A percentile compares a stretch with the other conserved stretches of the same genome.
These are phyloP conservation scores for Candida glucosophila DNA, from an alignment of 1,139 yeast genomes.

Conservation along the genomic window DNA sequence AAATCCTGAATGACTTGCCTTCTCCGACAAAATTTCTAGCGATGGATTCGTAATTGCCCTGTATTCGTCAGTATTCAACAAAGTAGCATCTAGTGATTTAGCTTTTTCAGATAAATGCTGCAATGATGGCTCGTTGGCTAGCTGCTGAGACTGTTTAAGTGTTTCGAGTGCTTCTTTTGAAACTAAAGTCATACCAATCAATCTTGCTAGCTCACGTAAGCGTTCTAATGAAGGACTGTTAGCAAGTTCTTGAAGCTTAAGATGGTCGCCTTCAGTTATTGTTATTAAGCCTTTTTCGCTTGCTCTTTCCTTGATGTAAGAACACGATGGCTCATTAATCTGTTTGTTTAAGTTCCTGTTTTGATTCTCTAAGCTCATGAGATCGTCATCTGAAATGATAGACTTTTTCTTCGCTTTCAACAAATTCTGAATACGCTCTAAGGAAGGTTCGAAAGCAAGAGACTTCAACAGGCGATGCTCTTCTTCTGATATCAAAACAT, in stretches of 20 bases:
- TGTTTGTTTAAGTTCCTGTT: too few relatives aligned
- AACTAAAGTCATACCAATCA: constrained; percentile 1
- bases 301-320: too few relatives aligned
- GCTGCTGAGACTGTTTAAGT: neutral
- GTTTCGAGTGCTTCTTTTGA: neutral
- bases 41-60: constrained; percentile 1
- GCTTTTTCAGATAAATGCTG: neutral
- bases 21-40: neutral
- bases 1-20: constrained; percentile 1
- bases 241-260: too few relatives aligned
- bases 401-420: too few relatives aligned
- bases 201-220: constrained; percentile 7
- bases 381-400: too few relatives aligned
- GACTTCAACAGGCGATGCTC: constrained; percentile 12
- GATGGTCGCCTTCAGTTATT: too few relatives aligned
- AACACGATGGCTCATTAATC: too few relatives aligned
- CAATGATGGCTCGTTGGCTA: neutral
- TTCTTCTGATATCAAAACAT: constrained; percentile 22
- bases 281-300: too few relatives aligned
- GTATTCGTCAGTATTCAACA: too few relatives aligned
- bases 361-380: too few relatives aligned
- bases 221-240: constrained; percentile 10
- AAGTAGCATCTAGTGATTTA: too few relatives aligned
- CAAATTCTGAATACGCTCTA: constrained; percentile 13
- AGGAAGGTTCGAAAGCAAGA: constrained; percentile 13